These are phyloP conservation scores for Glonium stellatum DNA, from an alignment of 495 filamentous ascomycete species.

Conservation along the genomic window DNA sequence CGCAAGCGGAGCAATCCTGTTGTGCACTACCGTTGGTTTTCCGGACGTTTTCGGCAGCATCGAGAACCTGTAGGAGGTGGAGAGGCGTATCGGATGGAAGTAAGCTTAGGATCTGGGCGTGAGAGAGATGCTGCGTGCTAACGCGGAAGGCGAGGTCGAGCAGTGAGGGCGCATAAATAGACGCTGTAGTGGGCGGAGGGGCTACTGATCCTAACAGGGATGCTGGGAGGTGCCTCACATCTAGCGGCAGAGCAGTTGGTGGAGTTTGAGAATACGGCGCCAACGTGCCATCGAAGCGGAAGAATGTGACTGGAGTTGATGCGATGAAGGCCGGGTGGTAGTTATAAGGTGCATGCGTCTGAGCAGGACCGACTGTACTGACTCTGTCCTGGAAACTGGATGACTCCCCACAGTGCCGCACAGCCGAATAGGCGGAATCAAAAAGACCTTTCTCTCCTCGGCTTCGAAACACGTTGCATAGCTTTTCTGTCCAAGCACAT, in stretches of 20 bases:
- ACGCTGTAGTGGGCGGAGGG: neutral
- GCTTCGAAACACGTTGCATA: too few relatives aligned
- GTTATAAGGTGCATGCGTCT: conserved; percentile 35
- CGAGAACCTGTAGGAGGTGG: conserved; percentile 11
- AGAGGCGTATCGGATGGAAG: conserved; percentile 28
- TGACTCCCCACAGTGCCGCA: too few relatives aligned
- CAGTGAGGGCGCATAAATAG: conserved; percentile 42
- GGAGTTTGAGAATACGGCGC: neutral
- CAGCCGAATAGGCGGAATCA: too few relatives aligned
- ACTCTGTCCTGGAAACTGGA: too few relatives aligned
- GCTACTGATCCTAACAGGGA: neutral
- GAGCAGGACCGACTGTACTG: too few relatives aligned
- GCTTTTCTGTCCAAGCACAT: too few relatives aligned
- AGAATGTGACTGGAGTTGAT: conserved; percentile 4
- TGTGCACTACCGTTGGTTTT: conserved; percentile 40
- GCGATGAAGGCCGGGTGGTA: conserved; percentile 34
- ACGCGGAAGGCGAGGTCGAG: conserved; percentile 53
- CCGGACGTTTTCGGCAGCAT: conserved; percentile 14
- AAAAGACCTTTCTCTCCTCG: too few relatives aligned
- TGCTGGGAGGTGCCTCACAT: neutral
- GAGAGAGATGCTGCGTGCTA: conserved; percentile 40
- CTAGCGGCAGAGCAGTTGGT: conserved; percentile 6
- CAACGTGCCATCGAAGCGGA: neutral
- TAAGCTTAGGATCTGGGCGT: conserved; percentile 35
- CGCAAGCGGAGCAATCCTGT: conserved; percentile 54